phyloP scores from a whole-genome alignment of 257 asterid species.

The Penstemon davidsonii region DNA sequence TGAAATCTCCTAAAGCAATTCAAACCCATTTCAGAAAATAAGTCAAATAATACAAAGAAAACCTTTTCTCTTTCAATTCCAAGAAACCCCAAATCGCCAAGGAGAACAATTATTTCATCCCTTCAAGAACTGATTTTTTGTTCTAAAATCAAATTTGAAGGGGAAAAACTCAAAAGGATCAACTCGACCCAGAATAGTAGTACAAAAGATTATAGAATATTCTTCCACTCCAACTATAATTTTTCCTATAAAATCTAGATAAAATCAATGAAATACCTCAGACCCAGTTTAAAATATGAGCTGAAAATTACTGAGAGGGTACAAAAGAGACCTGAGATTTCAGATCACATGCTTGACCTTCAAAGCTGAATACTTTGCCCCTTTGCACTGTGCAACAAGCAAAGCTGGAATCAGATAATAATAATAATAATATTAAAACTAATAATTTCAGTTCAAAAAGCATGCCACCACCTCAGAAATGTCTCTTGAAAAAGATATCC shows the following conservation, averaged over 20 bases:
- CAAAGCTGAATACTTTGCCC: constrained; percentile 31
- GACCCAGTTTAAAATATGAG: constrained; percentile 30
- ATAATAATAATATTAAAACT: constrained; percentile 6
- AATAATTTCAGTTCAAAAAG: constrained; percentile 32
- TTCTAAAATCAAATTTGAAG: no score
- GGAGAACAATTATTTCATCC: constrained; percentile 14
- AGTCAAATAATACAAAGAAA: constrained; percentile 22
- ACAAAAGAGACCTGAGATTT: constrained; percentile 30
- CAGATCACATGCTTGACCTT: constrained; percentile 53
- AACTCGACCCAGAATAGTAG: constrained; percentile 27
- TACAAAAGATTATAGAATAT: constrained; percentile 24
- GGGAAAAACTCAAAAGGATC: constrained; percentile 25
- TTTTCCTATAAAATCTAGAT: constrained; percentile 22
- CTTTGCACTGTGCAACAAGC: constrained; percentile 36
- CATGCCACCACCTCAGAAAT: constrained; percentile 35
- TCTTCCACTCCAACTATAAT: constrained; percentile 27
- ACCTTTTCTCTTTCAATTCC: constrained; percentile 17
- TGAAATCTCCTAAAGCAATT: constrained; percentile 22
- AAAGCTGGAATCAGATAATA: constrained; percentile 37
- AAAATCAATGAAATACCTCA: constrained; percentile 20
- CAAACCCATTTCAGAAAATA: constrained; percentile 33
- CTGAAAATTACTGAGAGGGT: constrained; percentile 2
- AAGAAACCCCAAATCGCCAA: constrained; percentile 28
- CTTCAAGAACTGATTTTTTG: constrained; percentile 31
- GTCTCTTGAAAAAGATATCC: constrained; percentile 38